These are phyloP conservation scores for Rubia peregrina DNA, from an alignment of 305 asterid genomes.

Conservation along the genomic window DNA sequence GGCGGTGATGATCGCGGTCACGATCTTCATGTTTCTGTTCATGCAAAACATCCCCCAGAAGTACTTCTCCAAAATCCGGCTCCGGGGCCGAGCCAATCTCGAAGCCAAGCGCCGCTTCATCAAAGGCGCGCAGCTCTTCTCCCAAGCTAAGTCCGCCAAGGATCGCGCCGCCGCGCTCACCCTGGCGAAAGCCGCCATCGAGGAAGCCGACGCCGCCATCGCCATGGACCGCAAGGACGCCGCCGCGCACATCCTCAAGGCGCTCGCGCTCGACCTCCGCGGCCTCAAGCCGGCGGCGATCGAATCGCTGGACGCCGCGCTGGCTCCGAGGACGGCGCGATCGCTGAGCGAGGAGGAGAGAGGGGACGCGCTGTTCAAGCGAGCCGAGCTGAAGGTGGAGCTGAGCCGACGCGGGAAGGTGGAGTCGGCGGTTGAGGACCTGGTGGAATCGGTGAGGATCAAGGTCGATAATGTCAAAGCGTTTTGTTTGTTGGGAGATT, in stretches of 20 bases:
- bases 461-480: conserved; percentile 40
- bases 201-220: conserved; percentile 54
- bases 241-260: conserved; percentile 57
- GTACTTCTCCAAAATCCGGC: conserved; percentile 43
- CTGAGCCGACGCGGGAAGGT: conserved; percentile 24
- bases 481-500: conserved; percentile 45
- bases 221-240: conserved; percentile 49
- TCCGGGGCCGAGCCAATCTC: conserved; percentile 27
- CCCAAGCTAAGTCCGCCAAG: conserved; percentile 37
- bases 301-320: conserved; percentile 54
- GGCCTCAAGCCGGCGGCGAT: conserved; percentile 56
- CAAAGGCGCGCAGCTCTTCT: conserved; percentile 53
- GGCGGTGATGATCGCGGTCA: conserved; percentile 25
- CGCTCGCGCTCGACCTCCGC: conserved; percentile 50
- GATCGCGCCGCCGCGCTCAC: conserved; percentile 19
- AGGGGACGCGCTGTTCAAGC: conserved; percentile 50
- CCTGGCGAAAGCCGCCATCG: conserved; percentile 39
- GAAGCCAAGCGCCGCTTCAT: conserved; percentile 65
- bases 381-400: conserved; percentile 48
- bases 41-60: conserved; percentile 47
- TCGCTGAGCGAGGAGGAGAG: conserved; percentile 44
- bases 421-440: conserved; percentile 39
- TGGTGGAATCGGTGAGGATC: conserved; percentile 44
- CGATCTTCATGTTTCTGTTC: conserved; percentile 36
- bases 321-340: conserved; percentile 39